A percentile compares a stretch with the other conserved stretches of the same genome.
Evolutionary conservation across 2,329 filamentous ascomycete species (phyloP).

Genomic region (Phialophora expanda): DNA sequence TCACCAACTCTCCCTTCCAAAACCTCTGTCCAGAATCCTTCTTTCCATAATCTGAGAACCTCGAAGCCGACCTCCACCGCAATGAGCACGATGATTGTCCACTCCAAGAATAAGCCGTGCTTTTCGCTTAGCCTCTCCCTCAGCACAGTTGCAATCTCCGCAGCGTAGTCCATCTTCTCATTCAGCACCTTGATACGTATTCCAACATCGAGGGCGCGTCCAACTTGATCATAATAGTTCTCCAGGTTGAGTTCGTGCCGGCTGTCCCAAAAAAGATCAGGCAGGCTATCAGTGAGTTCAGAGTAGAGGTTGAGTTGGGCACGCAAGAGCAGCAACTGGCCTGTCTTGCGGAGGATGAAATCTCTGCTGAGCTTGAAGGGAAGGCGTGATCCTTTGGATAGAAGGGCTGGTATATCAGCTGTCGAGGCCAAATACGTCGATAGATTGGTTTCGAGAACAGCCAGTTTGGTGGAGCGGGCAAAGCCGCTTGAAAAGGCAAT

Average conservation of each 20-base stretch:
- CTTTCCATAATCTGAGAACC: slow-evolving; percentile 73
- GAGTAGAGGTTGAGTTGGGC: slow-evolving; percentile 96
- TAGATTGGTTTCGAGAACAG: slow-evolving; percentile 83
- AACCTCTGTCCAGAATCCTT: slow-evolving; percentile 50
- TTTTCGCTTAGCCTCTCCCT: slow-evolving; percentile 88
- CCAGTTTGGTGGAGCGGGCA: slow-evolving; percentile 89
- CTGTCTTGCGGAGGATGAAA: slow-evolving; percentile 91
- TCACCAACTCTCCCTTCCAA: slow-evolving; percentile 20
- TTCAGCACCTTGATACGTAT: slow-evolving; percentile 90
- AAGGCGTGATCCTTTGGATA: slow-evolving; percentile 69
- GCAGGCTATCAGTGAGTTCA: slow-evolving; percentile 90
- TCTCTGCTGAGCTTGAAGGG: slow-evolving; percentile 65
- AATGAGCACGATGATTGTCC: slow-evolving; percentile 95
- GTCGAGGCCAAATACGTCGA: slow-evolving; percentile 86
- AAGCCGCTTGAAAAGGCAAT: slow-evolving; percentile 96
- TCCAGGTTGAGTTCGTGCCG: slow-evolving; percentile 87
- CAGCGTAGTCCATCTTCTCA: slow-evolving; percentile 96
- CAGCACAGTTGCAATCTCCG: slow-evolving; percentile 89
- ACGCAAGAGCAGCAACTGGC: slow-evolving; percentile 84
- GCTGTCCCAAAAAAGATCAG: slow-evolving; percentile 96
- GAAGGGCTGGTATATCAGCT: slow-evolving; percentile 75
- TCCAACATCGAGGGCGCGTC: slow-evolving; percentile 85
- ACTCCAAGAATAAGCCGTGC: slow-evolving; percentile 84
- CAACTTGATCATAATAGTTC: slow-evolving; percentile 93
- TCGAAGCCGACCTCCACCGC: slow-evolving; percentile 91